A percentile compares a stretch with the other conserved stretches of the same genome.
phyloP scores from a whole-genome alignment of 1,139 yeast species.

The Suhomyces chickasaworum region DNA sequence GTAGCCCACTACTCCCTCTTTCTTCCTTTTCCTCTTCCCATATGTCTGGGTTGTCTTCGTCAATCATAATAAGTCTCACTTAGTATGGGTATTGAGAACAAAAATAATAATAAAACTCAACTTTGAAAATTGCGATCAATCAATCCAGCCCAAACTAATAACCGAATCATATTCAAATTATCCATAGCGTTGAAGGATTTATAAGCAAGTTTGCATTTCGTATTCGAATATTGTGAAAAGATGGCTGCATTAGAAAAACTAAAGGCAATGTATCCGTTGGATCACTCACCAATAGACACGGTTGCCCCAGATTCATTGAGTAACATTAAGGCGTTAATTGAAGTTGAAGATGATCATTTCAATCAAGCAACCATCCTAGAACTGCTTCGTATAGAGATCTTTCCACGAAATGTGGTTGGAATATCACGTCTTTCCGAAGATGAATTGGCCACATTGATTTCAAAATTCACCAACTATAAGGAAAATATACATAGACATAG shows the following conservation, averaged over 20 bases:
- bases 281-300: background rate
- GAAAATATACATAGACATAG: slow-evolving; percentile 40
- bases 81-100: background rate
- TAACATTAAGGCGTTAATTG: slow-evolving; percentile 2
- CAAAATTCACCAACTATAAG: slow-evolving; percentile 37
- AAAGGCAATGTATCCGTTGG: slow-evolving; percentile 15
- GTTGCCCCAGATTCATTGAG: slow-evolving; percentile 5
- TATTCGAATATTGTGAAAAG: background rate
- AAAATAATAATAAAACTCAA: too few relatives aligned
- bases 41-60: background rate
- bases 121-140: background rate
- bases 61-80: background rate
- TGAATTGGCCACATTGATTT: slow-evolving; percentile 14
- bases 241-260: slow-evolving; percentile 22
- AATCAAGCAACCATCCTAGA: slow-evolving; percentile 15
- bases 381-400: slow-evolving; percentile 22
- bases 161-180: background rate
- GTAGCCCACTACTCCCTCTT: too few relatives aligned
- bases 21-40: background rate
- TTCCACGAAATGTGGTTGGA: slow-evolving; percentile 4
- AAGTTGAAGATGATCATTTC: slow-evolving; percentile 8
- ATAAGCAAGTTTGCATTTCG: background rate
- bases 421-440: slow-evolving; percentile 4
- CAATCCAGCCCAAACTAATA: background rate
- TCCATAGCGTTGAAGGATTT: background rate